These are phyloP conservation scores for Turritis glabra DNA, from an alignment of 345 rosid genomes.

Conservation along the genomic window DNA sequence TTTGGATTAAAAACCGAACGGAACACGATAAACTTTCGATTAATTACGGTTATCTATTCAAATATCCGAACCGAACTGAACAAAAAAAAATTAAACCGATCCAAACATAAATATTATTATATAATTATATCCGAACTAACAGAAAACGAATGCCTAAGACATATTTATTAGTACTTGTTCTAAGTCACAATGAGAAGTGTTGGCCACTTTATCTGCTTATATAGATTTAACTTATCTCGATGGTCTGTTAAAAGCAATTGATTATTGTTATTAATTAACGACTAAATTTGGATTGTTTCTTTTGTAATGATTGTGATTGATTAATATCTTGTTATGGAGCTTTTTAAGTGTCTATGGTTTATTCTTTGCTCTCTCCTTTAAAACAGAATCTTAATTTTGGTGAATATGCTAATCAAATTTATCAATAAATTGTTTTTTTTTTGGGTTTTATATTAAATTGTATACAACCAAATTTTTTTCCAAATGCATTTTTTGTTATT, in stretches of 20 bases:
- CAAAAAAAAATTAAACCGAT: too few relatives aligned
- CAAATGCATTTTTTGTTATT: too few relatives aligned
- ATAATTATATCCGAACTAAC: too few relatives aligned
- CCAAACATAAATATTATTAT: too few relatives aligned
- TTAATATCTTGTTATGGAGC: not conserved
- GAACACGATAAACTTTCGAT: too few relatives aligned
- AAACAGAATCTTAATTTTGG: conserved; percentile 1
- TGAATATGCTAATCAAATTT: not conserved
- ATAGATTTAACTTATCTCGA: not conserved
- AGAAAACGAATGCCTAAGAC: too few relatives aligned
- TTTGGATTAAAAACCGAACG: too few relatives aligned
- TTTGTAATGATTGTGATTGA: not conserved
- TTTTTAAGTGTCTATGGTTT: not conserved
- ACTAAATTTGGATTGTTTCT: not conserved
- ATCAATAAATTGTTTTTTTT: not conserved
- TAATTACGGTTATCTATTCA: too few relatives aligned
- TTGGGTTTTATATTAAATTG: too few relatives aligned
- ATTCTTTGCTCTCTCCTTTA: not conserved
- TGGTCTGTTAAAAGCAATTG: not conserved
- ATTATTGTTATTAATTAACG: conserved; percentile 1
- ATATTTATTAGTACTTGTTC: not conserved
- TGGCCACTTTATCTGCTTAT: not conserved
- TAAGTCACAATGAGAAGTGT: not conserved
- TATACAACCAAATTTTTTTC: too few relatives aligned
- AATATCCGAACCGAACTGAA: too few relatives aligned